Evolutionary conservation across 169 alveolate genomes (phyloP), one percentile per base, ranked within the genome.

Genomic region (Babesia ovata): DNA sequence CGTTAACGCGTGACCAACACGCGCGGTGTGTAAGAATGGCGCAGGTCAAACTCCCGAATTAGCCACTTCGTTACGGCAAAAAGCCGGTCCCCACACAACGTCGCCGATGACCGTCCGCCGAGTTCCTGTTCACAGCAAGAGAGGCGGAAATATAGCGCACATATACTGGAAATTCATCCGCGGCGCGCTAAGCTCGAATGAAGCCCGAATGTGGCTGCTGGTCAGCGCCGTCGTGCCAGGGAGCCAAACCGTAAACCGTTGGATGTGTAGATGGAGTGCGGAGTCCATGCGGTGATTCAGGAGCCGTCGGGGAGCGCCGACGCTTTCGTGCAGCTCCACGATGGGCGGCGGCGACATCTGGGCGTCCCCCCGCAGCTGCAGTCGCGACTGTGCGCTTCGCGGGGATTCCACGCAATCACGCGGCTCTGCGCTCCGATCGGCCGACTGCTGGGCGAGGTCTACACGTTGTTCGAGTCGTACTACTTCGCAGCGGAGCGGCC

Each of bases 261-360:
- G 14, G n/a, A 45, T 45, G 50, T 10, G 33, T 52, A 67, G 21
- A 67, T 67, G 76, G 76, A 67, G 76, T 67, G 76, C 48, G 39
- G 57, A 26, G 26, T 67, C 26, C 65, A 54, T 28, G 76, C 76
- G 28, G 76, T 67, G 16, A 42, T 67, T 4, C 66, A 67, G 60
- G 76, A 67, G 67, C 67, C 50, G n/a, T 29, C 52, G 39, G 54
- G 45, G 9, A 42, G 53, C n/a, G 39, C 63, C 26, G 54, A 54
- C 17, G 65, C 17, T 13, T 67, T 9, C 56, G 56, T 67, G 56
- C 33, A 44, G 54, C 65, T 67, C n/a, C 65, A 67, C 66, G 76
- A 67, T 67, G 76, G 66, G 59, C 49, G 76, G 54, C 24, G 56
- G 76, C 22, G 76, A 49, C 50, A 54, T 4, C 76, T 67, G 36